Base-by-base conservation (phyloP, 257 asterid species). In the Cordia subcordata region DNA sequence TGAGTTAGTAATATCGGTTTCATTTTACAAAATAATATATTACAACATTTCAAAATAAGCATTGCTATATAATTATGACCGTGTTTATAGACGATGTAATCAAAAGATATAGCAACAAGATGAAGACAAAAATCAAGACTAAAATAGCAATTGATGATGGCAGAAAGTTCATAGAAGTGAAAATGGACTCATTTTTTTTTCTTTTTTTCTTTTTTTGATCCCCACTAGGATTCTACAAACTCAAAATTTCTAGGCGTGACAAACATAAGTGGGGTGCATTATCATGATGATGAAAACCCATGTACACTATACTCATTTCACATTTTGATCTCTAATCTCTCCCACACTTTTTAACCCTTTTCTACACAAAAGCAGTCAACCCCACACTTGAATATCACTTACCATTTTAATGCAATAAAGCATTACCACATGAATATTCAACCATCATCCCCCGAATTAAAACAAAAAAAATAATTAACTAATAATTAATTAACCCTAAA, bases 181-280 rank as follows among this genome's bases (percentile, higher is more conserved):
- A 17, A 32, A 38, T 73, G 70, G 69, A 67, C 79, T 68, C 72
- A 46, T 49, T 49, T 66, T n/a, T n/a, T n/a, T n/a, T n/a, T n/a
- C n/a, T n/a, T n/a, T n/a, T n/a, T n/a, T n/a, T n/a, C n/a, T n/a
- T n/a, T n/a, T n/a, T n/a, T n/a, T 68, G 66, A 51, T 42, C 68
- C 76, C 86, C 83, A 74, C 82, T 69, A 79, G 40, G 23, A 37
- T 38, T 21, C 46, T 33, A 60, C 58, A 59, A 60, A 38, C 63
- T 45, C 66, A 57, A 79, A 82, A 60, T 63, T 58, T 59, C 57
- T 73, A 83, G 94, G 96, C 97, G 93, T 90, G 97, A 84, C 82
- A 68, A 68, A 70, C 77, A 42, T 58, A 65, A 85, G 90, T 90
- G 92, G 95, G 88, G 86, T 80, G 95, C 94, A 80, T 74, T 78